Conservation (phyloP, 1,284 basidiomycete genomes). For the Cryptococcus jaspeensis region DNA sequence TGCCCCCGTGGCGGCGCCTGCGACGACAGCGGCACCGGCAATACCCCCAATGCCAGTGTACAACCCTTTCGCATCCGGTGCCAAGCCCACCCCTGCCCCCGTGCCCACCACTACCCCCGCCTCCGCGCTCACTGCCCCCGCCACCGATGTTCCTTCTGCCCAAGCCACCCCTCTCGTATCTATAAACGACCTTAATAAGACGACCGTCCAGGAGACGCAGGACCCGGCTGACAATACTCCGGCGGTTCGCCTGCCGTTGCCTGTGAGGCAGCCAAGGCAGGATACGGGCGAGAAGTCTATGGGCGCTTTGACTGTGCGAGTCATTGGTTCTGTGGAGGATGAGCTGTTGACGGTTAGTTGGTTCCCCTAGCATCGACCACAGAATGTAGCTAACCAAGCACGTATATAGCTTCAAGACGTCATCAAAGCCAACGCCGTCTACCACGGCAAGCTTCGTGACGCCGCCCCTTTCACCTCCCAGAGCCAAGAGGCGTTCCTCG, state of each 20-base stretch:
- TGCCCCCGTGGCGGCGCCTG: neutral
- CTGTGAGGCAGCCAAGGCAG: no score
- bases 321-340: constrained; percentile 48
- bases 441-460: constrained; percentile 23
- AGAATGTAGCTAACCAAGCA: constrained; percentile 12
- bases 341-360: constrained; percentile 33
- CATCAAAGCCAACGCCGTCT: constrained; percentile 32
- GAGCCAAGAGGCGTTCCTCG: constrained; percentile 33
- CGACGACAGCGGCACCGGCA: neutral
- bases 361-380: neutral
- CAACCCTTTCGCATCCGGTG: no score
- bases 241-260: no score
- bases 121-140: no score
- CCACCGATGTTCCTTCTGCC: no score
- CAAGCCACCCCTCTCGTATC: no score
- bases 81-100: no score
- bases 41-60: no score
- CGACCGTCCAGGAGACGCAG: no score
- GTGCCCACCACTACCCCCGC: no score
- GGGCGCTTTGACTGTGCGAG: constrained; percentile 35
- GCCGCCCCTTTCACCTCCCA: constrained; percentile 17
- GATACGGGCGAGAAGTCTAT: constrained; percentile 21
- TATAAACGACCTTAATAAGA: no score
- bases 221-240: no score
- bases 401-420: constrained; percentile 37